Conservation (phyloP, 1,284 basidiomycete genomes). For the Calocybe gambosa region DNA sequence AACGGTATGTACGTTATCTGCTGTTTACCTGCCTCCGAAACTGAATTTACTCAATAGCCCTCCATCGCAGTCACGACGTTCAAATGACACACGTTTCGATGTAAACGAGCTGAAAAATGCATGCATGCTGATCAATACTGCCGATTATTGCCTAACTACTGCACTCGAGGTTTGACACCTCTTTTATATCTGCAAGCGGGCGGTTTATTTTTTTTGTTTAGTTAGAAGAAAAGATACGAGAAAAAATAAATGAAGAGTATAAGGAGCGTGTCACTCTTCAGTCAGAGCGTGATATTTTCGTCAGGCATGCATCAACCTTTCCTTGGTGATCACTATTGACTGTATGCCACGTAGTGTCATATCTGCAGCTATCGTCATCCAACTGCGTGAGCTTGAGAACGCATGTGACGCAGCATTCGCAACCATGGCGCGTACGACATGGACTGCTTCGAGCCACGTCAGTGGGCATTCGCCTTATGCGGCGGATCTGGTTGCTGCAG, state of each 20-base stretch:
- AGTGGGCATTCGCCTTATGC: conserved; percentile 81
- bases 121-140: conserved; percentile 90
- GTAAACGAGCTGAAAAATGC: conserved; percentile 70
- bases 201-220: conserved; percentile 27
- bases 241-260: conserved; percentile 73
- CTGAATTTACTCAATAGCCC: conserved; percentile 3
- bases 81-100: conserved; percentile 74
- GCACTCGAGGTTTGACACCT: conserved; percentile 64
- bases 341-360: conserved; percentile 51
- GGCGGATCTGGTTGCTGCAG: conserved; percentile 61
- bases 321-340: not conserved
- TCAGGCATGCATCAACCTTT: conserved; percentile 47
- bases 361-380: conserved; percentile 71
- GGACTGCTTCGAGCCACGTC: conserved; percentile 77
- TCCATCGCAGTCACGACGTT: conserved; percentile 46
- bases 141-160: conserved; percentile 95
- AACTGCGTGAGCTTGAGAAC: conserved; percentile 78
- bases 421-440: conserved; percentile 70
- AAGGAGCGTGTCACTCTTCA: conserved; percentile 81
- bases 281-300: conserved; percentile 82
- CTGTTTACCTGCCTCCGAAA: not conserved
- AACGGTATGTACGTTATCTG: conserved; percentile 39
- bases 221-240: conserved; percentile 89
- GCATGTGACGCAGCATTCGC: conserved; percentile 74
- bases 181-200: not conserved